These are phyloP conservation scores for Oryza brachyantha DNA, from an alignment of 176 grass and related monocot genomes.

Conservation along the genomic window DNA sequence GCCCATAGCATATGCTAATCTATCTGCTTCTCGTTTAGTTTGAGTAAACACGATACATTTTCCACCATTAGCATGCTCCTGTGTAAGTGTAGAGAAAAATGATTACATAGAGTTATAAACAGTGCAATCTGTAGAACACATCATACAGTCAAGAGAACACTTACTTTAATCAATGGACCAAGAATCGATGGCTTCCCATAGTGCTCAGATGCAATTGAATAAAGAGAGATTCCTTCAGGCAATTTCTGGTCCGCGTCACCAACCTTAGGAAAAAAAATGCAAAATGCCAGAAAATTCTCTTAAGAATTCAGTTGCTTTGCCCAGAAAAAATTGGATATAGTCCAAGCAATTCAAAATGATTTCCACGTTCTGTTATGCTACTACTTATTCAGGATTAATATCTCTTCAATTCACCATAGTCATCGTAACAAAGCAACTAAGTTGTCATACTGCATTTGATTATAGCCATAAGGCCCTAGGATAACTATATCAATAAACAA, in stretches of 20 bases:
- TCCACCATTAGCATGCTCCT: slow-evolving; percentile 95
- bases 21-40: slow-evolving; percentile 92
- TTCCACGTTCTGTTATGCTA: background rate
- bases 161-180: slow-evolving; percentile 82
- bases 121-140: slow-evolving; percentile 13
- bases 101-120: background rate
- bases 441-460: background rate
- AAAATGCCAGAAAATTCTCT: slow-evolving; percentile 13
- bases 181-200: slow-evolving; percentile 81
- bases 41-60: slow-evolving; percentile 98
- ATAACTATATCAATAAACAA: background rate
- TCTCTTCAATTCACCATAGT: background rate
- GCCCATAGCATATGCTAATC: slow-evolving; percentile 78
- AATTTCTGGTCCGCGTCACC: slow-evolving; percentile 93
- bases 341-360: background rate
- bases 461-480: background rate
- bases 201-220: slow-evolving; percentile 77
- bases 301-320: background rate
- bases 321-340: slow-evolving; percentile 6
- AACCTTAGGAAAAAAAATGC: slow-evolving; percentile 55
- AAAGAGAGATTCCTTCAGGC: slow-evolving; percentile 90
- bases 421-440: background rate
- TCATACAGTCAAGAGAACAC: slow-evolving; percentile 12
- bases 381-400: background rate
- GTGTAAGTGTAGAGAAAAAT: slow-evolving; percentile 12